These are phyloP conservation scores for Wallacemonas sp. DNA, from an alignment of 208 protist species.

Conservation along the genomic window DNA sequence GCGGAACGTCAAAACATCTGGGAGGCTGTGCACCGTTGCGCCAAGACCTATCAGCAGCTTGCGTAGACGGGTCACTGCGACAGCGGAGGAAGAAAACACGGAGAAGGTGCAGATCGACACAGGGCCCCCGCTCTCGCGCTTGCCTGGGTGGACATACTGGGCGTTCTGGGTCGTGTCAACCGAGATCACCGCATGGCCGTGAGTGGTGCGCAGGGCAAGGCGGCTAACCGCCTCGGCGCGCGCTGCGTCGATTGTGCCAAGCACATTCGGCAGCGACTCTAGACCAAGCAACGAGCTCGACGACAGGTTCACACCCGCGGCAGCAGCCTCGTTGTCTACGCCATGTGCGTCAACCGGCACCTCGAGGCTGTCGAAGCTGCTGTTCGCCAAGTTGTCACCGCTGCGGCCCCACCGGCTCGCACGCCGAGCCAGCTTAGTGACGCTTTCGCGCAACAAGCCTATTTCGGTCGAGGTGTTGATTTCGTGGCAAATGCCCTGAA, in stretches of 20 bases:
- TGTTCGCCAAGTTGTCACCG: neutral
- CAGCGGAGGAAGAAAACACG: constrained; percentile 85
- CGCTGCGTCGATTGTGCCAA: constrained; percentile 22
- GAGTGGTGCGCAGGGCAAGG: constrained; percentile 84
- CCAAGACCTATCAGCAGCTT: constrained; percentile 88
- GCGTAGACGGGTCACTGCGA: constrained; percentile 68
- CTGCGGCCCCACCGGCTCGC: neutral
- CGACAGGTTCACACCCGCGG: no score
- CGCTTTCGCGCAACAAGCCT: constrained; percentile 11
- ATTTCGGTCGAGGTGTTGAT: constrained; percentile 41
- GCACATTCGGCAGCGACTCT: constrained; percentile 9
- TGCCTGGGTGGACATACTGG: constrained; percentile 50
- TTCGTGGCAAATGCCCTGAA: constrained; percentile 45
- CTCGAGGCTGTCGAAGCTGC: no score
- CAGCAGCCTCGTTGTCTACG: no score
- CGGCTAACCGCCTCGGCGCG: constrained; percentile 62
- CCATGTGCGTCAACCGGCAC: no score
- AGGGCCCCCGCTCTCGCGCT: constrained; percentile 10
- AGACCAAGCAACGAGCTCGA: neutral
- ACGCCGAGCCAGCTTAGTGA: neutral
- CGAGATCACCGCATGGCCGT: constrained; percentile 84
- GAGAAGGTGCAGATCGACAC: constrained; percentile 83
- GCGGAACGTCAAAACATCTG: constrained; percentile 29
- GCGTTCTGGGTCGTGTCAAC: constrained; percentile 52
- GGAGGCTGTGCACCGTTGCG: constrained; percentile 86